A percentile compares a stretch with the other conserved stretches of the same genome.
These are phyloP conservation scores for Myxozyma melibiosi DNA, from an alignment of 805 yeast species.

Conservation along the genomic window DNA sequence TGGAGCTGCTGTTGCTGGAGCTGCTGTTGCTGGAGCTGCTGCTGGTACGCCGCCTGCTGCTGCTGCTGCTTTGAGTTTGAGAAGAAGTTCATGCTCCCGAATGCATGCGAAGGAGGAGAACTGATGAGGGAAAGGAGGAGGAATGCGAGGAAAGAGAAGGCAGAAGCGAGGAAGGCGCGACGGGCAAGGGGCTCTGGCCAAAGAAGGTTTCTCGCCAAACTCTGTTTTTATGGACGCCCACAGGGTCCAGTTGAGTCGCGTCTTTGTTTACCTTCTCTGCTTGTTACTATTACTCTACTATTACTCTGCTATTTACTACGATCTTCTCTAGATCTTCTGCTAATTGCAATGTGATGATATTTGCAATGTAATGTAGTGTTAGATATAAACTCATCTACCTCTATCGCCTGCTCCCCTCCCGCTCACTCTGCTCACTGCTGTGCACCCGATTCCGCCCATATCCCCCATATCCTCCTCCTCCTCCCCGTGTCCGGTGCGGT, in stretches of 20 bases:
- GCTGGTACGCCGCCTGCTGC: neutral
- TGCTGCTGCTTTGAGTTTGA: conserved; percentile 4
- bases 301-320: too few relatives aligned
- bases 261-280: too few relatives aligned
- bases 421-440: conserved; percentile 1
- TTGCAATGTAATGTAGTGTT: too few relatives aligned
- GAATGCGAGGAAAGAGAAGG: neutral
- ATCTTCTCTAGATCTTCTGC: too few relatives aligned
- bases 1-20: conserved; percentile 6
- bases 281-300: too few relatives aligned
- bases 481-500: conserved; percentile 8
- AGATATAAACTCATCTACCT: neutral
- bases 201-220: too few relatives aligned
- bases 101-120: too few relatives aligned
- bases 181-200: neutral
- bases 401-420: neutral
- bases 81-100: conserved; percentile 4
- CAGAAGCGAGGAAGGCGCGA: neutral
- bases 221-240: too few relatives aligned
- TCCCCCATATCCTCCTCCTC: conserved; percentile 4
- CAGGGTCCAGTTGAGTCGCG: too few relatives aligned
- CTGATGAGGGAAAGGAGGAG: too few relatives aligned
- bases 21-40: neutral
- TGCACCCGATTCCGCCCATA: conserved; percentile 2
- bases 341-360: too few relatives aligned